These are phyloP conservation scores for Suhomyces kilbournensis DNA, from an alignment of 805 yeast genomes.

Conservation along the genomic window DNA sequence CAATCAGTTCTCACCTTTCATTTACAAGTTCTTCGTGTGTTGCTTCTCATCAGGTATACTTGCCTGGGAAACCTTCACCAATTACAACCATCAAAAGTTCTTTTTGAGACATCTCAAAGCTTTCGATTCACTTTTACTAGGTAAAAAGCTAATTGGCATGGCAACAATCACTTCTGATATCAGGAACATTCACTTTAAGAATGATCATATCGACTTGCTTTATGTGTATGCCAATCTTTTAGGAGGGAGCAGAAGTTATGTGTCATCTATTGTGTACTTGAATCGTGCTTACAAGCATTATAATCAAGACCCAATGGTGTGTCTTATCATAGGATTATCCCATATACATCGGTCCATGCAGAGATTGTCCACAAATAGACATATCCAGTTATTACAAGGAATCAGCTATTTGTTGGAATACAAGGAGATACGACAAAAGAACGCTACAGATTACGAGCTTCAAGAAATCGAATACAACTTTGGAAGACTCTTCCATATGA, in stretches of 20 bases:
- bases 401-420: conserved; percentile 76
- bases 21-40: conserved; percentile 63
- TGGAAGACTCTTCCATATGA: conserved; percentile 80
- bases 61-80: conserved; percentile 61
- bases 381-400: conserved; percentile 85
- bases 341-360: conserved; percentile 92
- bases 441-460: conserved; percentile 44
- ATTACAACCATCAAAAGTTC: conserved; percentile 85
- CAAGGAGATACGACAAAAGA: conserved; percentile 45
- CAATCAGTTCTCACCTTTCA: conserved; percentile 72
- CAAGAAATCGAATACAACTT: conserved; percentile 83
- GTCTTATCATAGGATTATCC: conserved; percentile 71
- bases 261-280: conserved; percentile 77
- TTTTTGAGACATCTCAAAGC: conserved; percentile 88
- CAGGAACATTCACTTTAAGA: conserved; percentile 35
- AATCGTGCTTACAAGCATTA: conserved; percentile 65
- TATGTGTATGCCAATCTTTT: conserved; percentile 78
- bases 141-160: conserved; percentile 65
- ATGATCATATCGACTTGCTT: conserved; percentile 64
- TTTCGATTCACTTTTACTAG: conserved; percentile 62
- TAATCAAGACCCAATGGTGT: conserved; percentile 75
- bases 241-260: conserved; percentile 77
- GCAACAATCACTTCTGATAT: conserved; percentile 63
- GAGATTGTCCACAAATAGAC: conserved; percentile 80
- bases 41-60: conserved; percentile 60